These are phyloP conservation scores for Polyplosphaeria fusca DNA, from an alignment of 495 filamentous ascomycete genomes.

Conservation along the genomic window DNA sequence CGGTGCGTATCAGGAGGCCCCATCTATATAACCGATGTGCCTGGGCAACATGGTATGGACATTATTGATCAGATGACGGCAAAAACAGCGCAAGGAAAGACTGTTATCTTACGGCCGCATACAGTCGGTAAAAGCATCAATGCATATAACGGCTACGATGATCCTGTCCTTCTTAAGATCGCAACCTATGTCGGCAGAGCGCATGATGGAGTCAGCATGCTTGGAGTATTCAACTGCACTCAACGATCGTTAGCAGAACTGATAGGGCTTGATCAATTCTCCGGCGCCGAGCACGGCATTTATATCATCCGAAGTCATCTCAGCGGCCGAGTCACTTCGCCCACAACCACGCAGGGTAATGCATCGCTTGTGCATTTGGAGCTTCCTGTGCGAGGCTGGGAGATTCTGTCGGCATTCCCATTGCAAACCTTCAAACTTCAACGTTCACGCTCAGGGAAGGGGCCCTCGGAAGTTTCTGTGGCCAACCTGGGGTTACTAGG, in stretches of 20 bases:
- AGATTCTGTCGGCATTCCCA: conserved; percentile 76
- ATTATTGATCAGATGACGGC: conserved; percentile 77
- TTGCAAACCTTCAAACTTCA: conserved; percentile 53
- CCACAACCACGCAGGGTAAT: conserved; percentile 36
- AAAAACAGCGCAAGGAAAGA: conserved; percentile 61
- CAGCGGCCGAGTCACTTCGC: conserved; percentile 60
- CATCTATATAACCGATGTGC: conserved; percentile 87
- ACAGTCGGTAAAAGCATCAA: conserved; percentile 66
- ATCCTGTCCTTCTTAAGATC: conserved; percentile 69
- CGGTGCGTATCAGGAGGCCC: conserved; percentile 88
- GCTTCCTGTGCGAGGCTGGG: conserved; percentile 65
- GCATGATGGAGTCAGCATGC: conserved; percentile 65
- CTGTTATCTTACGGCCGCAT: conserved; percentile 73
- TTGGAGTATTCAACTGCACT: conserved; percentile 82
- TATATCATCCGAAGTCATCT: conserved; percentile 73
- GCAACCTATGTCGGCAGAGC: conserved; percentile 67
- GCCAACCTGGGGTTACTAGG: conserved; percentile 77
- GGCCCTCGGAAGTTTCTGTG: conserved; percentile 35
- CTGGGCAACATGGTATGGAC: conserved; percentile 70
- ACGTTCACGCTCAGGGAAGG: conserved; percentile 24
- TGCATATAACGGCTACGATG: conserved; percentile 70
- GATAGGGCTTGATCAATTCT: conserved; percentile 66
- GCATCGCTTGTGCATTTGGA: conserved; percentile 52
- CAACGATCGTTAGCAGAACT: conserved; percentile 58
- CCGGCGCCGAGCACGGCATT: conserved; percentile 55